Percentiles rank a stretch among this genome's conserved stretches.
Conservation (phyloP, 2,329 filamentous ascomycete species). For the Raffaelea albimanens region DNA sequence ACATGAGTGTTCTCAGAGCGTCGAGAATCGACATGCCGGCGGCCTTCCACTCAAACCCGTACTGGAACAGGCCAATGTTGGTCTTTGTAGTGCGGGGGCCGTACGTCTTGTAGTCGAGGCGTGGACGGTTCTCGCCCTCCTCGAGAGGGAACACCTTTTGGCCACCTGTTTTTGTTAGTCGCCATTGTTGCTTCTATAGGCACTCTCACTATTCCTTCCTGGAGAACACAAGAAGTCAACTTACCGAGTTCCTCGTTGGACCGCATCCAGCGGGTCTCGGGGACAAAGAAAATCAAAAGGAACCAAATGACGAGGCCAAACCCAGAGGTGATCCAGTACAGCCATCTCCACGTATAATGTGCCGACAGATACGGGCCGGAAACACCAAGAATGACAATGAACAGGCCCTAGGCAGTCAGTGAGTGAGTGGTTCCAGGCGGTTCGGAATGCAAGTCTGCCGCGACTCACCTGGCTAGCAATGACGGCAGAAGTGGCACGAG, state of each 20-base stretch:
- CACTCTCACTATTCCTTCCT: background rate
- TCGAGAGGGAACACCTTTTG: slow-evolving; percentile 9
- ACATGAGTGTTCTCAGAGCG: slow-evolving; percentile 20
- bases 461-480: slow-evolving; percentile 11
- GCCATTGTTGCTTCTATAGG: background rate
- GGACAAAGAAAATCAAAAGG: slow-evolving; percentile 21
- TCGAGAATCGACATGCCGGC: slow-evolving; percentile 18
- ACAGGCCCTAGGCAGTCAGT: slow-evolving; percentile 17
- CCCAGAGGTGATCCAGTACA: slow-evolving; percentile 26
- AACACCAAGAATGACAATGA: slow-evolving; percentile 23
- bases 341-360: slow-evolving; percentile 24
- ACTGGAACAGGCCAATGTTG: slow-evolving; percentile 23
- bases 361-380: slow-evolving; percentile 22
- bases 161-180: slow-evolving; percentile 1
- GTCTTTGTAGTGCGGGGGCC: slow-evolving; percentile 17
- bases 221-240: too few species aligned
- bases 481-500: slow-evolving; percentile 7
- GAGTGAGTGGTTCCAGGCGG: too few species aligned
- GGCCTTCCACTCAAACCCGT: slow-evolving; percentile 19
- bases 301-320: slow-evolving; percentile 24
- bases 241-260: slow-evolving; percentile 13
- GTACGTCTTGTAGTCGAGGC: slow-evolving; percentile 10
- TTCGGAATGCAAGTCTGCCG: too few species aligned
- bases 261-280: slow-evolving; percentile 22
- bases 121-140: slow-evolving; percentile 16